Evolutionary conservation across 2,329 filamentous ascomycete genomes (phyloP).

Genomic region (Thelonectria olida): DNA sequence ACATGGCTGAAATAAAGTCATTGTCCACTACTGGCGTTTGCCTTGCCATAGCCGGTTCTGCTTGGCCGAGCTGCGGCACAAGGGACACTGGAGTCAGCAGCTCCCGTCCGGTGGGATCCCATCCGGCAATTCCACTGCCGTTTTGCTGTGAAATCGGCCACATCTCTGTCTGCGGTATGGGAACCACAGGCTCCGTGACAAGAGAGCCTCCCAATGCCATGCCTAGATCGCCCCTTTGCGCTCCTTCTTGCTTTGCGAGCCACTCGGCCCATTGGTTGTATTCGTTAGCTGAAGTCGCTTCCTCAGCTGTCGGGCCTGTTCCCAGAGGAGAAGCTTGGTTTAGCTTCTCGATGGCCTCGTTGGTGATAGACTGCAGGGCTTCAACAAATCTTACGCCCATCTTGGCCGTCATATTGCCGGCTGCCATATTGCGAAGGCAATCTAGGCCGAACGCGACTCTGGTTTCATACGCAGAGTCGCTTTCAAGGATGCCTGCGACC

Average conservation of each 20-base stretch:
- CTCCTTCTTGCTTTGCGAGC: constrained; percentile 25
- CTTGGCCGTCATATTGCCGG: constrained; percentile 40
- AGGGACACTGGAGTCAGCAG: not conserved
- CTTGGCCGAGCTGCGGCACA: constrained; percentile 1
- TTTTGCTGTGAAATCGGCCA: not conserved
- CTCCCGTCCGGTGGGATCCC: constrained; percentile 1
- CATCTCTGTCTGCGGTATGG: not conserved
- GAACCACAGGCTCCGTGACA: not conserved
- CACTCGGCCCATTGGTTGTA: constrained; percentile 36
- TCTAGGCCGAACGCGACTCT: constrained; percentile 43
- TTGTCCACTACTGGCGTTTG: constrained; percentile 3
- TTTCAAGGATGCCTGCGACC: constrained; percentile 46
- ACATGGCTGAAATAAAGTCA: constrained; percentile 19
- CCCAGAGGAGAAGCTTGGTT: not conserved
- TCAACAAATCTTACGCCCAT: constrained; percentile 40
- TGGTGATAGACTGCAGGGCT: constrained; percentile 31
- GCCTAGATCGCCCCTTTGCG: not conserved
- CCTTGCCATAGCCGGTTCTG: not conserved
- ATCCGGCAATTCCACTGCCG: not conserved
- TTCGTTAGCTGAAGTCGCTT: not conserved
- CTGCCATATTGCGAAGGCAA: constrained; percentile 46
- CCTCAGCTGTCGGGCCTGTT: not conserved
- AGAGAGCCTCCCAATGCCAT: not conserved
- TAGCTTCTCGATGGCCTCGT: constrained; percentile 33
- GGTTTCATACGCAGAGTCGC: constrained; percentile 43